Conservation (phyloP, 371 early-diverging fungal genomes). For the Rhizopus delemar region DNA sequence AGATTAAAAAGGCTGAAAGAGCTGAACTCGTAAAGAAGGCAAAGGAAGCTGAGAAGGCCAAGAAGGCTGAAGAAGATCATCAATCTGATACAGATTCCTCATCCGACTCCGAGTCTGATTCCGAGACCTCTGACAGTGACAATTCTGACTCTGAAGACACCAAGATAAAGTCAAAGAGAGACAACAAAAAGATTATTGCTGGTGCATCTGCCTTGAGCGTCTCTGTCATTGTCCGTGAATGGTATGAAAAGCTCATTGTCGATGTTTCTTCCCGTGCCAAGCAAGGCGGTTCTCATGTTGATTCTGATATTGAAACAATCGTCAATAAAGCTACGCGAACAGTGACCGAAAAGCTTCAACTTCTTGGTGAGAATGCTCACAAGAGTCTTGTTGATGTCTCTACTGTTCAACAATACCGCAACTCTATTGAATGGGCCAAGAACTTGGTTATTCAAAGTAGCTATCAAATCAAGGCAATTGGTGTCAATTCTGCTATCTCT, state of each 20-base stretch:
- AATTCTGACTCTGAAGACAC: slow-evolving; percentile 3
- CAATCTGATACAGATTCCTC: slow-evolving; percentile 10
- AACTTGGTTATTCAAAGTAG: slow-evolving; percentile 27
- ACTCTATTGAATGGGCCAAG: slow-evolving; percentile 31
- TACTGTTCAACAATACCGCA: slow-evolving; percentile 24
- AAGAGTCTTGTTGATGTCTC: slow-evolving; percentile 14
- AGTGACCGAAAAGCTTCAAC: slow-evolving; percentile 22
- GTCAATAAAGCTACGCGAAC: slow-evolving; percentile 25
- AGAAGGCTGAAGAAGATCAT: slow-evolving; percentile 9
- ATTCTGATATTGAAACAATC: slow-evolving; percentile 34
- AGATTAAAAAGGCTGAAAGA: background rate
- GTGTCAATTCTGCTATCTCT: slow-evolving; percentile 23
- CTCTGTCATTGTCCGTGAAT: slow-evolving; percentile 30
- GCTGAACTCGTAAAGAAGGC: background rate
- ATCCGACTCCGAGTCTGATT: slow-evolving; percentile 7
- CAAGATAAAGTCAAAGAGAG: slow-evolving; percentile 4
- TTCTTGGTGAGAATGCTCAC: slow-evolving; percentile 22
- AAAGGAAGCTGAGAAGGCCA: background rate
- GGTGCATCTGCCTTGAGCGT: slow-evolving; percentile 20
- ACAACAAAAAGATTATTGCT: slow-evolving; percentile 16
- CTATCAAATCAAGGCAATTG: slow-evolving; percentile 30
- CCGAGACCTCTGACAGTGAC: background rate
- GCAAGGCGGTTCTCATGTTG: slow-evolving; percentile 31
- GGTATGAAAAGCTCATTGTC: slow-evolving; percentile 31
- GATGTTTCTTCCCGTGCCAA: slow-evolving; percentile 36